Evolutionary conservation across 306 rosid genomes (phyloP).

Genomic region (Citrullus mucosospermus): DNA sequence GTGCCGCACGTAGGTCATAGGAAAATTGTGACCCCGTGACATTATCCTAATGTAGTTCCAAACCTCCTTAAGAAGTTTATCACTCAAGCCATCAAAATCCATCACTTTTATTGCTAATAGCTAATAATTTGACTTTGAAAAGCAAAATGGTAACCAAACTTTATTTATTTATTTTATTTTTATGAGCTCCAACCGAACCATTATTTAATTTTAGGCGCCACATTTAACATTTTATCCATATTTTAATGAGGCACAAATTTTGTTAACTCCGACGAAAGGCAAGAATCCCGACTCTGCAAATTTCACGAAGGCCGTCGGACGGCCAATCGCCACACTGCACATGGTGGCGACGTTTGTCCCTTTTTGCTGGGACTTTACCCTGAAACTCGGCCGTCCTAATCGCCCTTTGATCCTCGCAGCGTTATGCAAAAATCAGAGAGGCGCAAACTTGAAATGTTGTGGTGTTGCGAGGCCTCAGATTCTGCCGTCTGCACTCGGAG

Average conservation of each 20-base stretch:
- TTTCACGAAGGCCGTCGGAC: background rate
- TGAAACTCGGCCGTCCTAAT: conserved; percentile 4
- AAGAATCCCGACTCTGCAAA: background rate
- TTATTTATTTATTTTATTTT: too few relatives aligned
- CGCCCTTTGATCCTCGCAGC: conserved; percentile 22
- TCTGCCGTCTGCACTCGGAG: conserved; percentile 27
- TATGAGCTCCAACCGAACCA: background rate
- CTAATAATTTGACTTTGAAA: too few relatives aligned
- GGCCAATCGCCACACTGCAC: background rate
- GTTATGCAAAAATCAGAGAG: conserved; percentile 19
- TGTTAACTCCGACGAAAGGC: background rate
- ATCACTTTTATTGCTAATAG: too few relatives aligned
- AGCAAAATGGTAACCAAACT: too few relatives aligned
- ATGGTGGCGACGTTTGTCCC: background rate
- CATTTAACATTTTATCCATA: background rate
- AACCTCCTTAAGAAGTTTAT: too few relatives aligned
- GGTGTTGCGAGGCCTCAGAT: conserved; percentile 34
- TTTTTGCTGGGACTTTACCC: background rate
- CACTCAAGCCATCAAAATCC: too few relatives aligned
- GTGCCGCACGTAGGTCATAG: too few relatives aligned
- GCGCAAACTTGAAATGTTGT: conserved; percentile 8
- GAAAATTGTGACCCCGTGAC: too few relatives aligned
- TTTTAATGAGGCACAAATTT: background rate
- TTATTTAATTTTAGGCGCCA: background rate
- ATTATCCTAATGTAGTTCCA: too few relatives aligned